Evolutionary conservation across 257 asterid species (phyloP).

Genomic region (Solanum chilense): DNA sequence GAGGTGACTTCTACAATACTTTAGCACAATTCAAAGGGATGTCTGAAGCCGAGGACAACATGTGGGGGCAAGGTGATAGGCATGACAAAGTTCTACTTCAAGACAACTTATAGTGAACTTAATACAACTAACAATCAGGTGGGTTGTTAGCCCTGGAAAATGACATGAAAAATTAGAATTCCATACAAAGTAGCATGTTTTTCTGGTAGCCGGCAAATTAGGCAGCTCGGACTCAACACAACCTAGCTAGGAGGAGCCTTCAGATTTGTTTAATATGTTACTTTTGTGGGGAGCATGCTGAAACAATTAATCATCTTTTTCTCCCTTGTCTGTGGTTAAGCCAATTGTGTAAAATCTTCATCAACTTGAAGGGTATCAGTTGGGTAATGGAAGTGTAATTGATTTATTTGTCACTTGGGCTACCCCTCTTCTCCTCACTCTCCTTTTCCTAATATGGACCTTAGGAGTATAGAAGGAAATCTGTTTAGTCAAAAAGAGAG

Average conservation of each 20-base stretch:
- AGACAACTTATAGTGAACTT: background rate
- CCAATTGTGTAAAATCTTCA: background rate
- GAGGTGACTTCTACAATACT: background rate
- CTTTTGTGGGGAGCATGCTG: background rate
- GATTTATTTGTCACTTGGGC: background rate
- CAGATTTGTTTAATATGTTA: background rate
- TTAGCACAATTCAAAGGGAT: background rate
- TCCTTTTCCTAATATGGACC: background rate
- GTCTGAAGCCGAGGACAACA: background rate
- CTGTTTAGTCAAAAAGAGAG: background rate
- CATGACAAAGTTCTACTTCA: background rate
- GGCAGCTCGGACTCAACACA: background rate
- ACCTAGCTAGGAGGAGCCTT: background rate
- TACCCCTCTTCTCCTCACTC: background rate
- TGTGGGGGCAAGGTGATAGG: background rate
- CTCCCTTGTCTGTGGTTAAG: background rate
- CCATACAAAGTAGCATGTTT: background rate
- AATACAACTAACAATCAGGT: background rate
- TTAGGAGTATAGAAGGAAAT: background rate
- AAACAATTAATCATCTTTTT: background rate
- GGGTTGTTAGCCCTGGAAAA: background rate
- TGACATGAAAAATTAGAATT: background rate
- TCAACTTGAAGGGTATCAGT: background rate
- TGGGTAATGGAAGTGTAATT: background rate
- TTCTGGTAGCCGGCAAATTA: background rate